These are phyloP conservation scores for Candida nitratophila DNA, from an alignment of 805 yeast species.

Conservation along the genomic window DNA sequence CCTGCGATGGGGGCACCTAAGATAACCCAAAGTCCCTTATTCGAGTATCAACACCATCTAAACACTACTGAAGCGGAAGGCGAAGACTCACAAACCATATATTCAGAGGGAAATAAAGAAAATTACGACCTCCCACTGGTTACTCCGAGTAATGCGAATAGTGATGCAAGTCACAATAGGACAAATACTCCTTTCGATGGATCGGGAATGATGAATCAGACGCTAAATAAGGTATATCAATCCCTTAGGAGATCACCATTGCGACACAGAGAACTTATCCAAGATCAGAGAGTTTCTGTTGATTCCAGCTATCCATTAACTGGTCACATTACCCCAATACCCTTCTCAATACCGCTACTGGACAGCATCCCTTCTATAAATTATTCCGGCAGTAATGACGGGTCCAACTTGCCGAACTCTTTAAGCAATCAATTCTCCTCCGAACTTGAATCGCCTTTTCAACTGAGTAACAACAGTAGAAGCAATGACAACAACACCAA, in stretches of 20 bases:
- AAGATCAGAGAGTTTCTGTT: neutral
- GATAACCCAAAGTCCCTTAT: neutral
- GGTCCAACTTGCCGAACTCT: neutral
- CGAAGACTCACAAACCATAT: neutral
- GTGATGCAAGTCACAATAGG: neutral
- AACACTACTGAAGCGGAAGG: neutral
- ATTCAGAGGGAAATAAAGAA: neutral
- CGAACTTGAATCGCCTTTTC: neutral
- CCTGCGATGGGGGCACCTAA: neutral
- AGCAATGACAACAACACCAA: neutral
- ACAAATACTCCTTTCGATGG: neutral
- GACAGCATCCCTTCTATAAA: too few relatives aligned
- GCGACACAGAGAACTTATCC: neutral
- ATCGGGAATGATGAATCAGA: neutral
- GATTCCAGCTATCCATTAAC: neutral
- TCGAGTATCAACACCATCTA: too few relatives aligned
- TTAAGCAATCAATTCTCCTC: neutral
- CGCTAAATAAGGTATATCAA: neutral
- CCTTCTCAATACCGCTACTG: neutral
- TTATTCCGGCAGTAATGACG: neutral
- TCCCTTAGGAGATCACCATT: neutral
- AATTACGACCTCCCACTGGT: neutral
- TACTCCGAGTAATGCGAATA: neutral
- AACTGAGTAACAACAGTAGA: neutral
- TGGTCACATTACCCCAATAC: neutral